Evolutionary conservation across 208 protist species (phyloP).

Genomic region (Angomonas deanei): DNA sequence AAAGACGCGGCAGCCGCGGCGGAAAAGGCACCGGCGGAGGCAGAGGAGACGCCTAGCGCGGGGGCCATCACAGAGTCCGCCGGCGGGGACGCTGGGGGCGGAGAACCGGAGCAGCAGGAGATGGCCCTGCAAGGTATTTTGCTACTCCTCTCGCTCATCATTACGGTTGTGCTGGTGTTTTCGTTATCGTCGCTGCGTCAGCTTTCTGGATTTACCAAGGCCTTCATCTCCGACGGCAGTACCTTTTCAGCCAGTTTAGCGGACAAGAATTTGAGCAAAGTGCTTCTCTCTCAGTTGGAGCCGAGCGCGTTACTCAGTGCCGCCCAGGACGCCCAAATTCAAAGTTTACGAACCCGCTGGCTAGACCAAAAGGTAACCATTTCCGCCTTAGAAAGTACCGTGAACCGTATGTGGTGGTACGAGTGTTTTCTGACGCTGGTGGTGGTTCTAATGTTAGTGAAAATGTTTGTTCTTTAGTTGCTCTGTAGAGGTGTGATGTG

Average conservation of each 20-base stretch:
- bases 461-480: conserved; percentile 2
- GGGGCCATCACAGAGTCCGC: conserved; percentile 4
- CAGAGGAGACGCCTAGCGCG: neutral
- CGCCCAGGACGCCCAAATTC: conserved; percentile 64
- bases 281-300: conserved; percentile 14
- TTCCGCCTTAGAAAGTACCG: conserved; percentile 31
- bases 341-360: conserved; percentile 73
- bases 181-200: conserved; percentile 35
- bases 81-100: conserved; percentile 14
- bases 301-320: conserved; percentile 57
- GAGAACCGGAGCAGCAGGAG: conserved; percentile 13
- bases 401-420: conserved; percentile 43
- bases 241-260: neutral
- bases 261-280: neutral
- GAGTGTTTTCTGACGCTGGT: neutral
- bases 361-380: conserved; percentile 65
- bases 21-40: conserved; percentile 5
- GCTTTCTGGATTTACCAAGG: conserved; percentile 18
- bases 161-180: conserved; percentile 49
- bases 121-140: conserved; percentile 58
- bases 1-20: conserved; percentile 3
- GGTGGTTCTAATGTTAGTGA: neutral
- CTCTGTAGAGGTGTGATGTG: neutral
- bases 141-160: conserved; percentile 48
- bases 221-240: conserved; percentile 9